These are phyloP conservation scores for Psilocybe cubensis DNA, from an alignment of 768 basidiomycete genomes.

Conservation along the genomic window DNA sequence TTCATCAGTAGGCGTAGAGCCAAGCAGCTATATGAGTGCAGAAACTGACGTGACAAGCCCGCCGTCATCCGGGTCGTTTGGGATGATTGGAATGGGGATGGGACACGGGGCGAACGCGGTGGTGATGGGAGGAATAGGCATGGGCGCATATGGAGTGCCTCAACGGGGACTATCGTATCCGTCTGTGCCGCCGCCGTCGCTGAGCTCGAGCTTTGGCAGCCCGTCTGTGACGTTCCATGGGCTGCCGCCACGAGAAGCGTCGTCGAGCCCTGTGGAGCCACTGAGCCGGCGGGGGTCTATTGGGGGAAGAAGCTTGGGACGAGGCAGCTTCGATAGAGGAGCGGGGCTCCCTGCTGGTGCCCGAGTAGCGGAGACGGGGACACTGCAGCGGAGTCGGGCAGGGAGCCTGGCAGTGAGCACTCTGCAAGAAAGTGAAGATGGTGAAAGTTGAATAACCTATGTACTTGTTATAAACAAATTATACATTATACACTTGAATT, in stretches of 20 bases:
- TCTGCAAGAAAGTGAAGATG: not conserved
- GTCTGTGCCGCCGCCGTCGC: conserved; percentile 80
- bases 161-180: conserved; percentile 69
- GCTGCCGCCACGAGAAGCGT: not conserved
- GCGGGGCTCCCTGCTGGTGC: not conserved
- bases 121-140: conserved; percentile 14
- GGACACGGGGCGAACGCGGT: not conserved
- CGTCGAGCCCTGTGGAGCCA: not conserved
- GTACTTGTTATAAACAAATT: not conserved
- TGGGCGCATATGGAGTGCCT: conserved; percentile 13
- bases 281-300: not conserved
- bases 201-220: conserved; percentile 80
- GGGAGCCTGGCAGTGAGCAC: not conserved
- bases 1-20: conserved; percentile 37
- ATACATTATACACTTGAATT: not conserved
- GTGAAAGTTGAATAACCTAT: too few relatives aligned
- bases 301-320: not conserved
- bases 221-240: conserved; percentile 44
- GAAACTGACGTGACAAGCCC: conserved; percentile 76
- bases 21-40: conserved; percentile 57
- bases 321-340: not conserved
- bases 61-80: conserved; percentile 62
- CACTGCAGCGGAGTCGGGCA: not conserved
- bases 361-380: not conserved
- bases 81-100: conserved; percentile 13